phyloP scores from a whole-genome alignment of 352 stramenopile genomes.

The Pelagophyceae sp. region DNA sequence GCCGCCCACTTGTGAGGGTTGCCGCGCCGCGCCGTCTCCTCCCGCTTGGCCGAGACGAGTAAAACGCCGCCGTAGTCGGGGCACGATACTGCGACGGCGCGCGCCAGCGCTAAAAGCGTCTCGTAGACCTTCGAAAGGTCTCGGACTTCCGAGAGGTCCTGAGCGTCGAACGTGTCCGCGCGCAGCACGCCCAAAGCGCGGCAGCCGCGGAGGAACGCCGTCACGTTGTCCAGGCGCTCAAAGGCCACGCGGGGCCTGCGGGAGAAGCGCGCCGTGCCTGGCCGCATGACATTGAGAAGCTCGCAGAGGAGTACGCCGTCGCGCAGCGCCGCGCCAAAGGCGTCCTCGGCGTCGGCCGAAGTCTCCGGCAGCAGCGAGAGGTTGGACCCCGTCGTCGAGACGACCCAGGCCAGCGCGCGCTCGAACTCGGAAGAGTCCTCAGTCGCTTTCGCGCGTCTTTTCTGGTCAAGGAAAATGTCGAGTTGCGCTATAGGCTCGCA shows the following conservation, averaged over 20 bases:
- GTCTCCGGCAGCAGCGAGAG: background rate
- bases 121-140: background rate
- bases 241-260: too few relatives aligned
- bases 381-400: background rate
- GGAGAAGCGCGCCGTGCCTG: background rate
- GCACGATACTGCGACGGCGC: background rate
- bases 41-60: too few relatives aligned
- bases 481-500: too few relatives aligned
- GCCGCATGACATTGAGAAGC: background rate
- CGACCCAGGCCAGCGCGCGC: background rate
- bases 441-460: too few relatives aligned
- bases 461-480: too few relatives aligned
- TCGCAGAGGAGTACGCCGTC: background rate
- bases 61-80: background rate
- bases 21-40: too few relatives aligned
- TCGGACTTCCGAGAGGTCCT: background rate
- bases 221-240: background rate
- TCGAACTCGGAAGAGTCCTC: too few relatives aligned
- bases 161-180: background rate
- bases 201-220: background rate
- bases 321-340: background rate
- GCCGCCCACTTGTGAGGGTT: too few relatives aligned
- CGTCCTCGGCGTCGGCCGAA: background rate
- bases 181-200: background rate
- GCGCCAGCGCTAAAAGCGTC: background rate